Percentiles rank a stretch among this genome's conserved stretches.
These are phyloP conservation scores for Botryotinia globosa DNA, from an alignment of 2,329 filamentous ascomycete species.

Conservation along the genomic window DNA sequence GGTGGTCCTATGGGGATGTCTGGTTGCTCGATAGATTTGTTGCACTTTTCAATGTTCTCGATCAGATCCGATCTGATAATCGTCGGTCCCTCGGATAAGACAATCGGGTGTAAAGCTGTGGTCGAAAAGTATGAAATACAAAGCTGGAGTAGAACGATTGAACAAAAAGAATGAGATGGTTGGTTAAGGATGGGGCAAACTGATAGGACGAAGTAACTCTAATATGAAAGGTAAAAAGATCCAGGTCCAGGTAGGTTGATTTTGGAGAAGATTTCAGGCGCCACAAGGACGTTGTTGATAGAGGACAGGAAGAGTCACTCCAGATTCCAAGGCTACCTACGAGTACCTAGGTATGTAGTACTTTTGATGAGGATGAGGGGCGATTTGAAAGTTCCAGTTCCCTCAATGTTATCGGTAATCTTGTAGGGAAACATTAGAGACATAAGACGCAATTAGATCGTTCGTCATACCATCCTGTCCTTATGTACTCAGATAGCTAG, in stretches of 20 bases:
- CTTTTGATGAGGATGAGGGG: conserved; percentile 6
- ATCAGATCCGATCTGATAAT: neutral
- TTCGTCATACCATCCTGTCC: neutral
- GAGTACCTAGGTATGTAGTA: no score
- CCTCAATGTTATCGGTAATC: neutral
- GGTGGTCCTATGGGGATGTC: neutral
- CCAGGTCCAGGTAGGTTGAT: neutral
- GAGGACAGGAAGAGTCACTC: neutral
- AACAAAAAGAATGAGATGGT: neutral
- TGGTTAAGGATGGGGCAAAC: neutral
- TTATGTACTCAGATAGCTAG: neutral
- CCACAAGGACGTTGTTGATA: conserved; percentile 1
- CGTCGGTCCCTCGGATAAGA: conserved; percentile 2
- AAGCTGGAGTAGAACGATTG: neutral
- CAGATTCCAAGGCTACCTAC: neutral
- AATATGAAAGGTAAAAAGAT: neutral
- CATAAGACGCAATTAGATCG: neutral
- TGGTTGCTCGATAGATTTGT: neutral
- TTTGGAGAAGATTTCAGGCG: neutral
- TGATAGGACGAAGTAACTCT: neutral
- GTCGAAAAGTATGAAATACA: neutral
- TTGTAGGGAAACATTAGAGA: neutral
- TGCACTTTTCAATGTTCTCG: neutral
- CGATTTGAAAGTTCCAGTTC: conserved; percentile 1
- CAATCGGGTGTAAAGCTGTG: neutral